These are phyloP conservation scores for Eucalyptus globulus DNA, from an alignment of 345 rosid species.

Conservation along the genomic window DNA sequence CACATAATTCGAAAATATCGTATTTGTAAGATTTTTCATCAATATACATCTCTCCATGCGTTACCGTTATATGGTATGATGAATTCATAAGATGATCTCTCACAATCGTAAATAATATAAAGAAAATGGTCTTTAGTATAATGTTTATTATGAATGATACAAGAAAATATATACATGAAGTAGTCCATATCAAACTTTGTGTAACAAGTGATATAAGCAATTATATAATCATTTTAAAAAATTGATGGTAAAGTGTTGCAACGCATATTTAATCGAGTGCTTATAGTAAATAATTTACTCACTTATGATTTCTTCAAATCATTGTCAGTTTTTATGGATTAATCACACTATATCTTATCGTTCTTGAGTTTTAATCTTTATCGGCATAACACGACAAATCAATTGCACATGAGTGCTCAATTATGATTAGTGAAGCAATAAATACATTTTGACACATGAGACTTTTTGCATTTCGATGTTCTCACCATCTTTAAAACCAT, in stretches of 20 bases:
- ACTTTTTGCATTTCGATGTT: not conserved
- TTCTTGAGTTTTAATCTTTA: not conserved
- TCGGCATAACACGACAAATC: not conserved
- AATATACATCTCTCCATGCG: not conserved
- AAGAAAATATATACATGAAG: not conserved
- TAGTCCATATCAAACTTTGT: not conserved
- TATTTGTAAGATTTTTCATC: not conserved
- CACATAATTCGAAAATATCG: not conserved
- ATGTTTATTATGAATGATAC: not conserved
- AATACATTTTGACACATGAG: not conserved
- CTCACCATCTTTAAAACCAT: not conserved
- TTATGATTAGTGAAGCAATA: not conserved
- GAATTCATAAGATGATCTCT: not conserved
- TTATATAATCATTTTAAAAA: not conserved
- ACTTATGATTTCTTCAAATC: not conserved
- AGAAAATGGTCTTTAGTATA: not conserved
- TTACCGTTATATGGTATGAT: no score
- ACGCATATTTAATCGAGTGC: no score
- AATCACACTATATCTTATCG: not conserved
- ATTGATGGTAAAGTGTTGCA: not conserved
- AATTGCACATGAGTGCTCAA: not conserved
- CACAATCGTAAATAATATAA: rapidly evolving
- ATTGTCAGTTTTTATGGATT: not conserved
- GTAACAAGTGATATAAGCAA: not conserved
- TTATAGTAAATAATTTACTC: not conserved